Evolutionary conservation across 306 rosid species (phyloP), one percentile per base, ranked within the genome.

Genomic region (Inga oerstediana): DNA sequence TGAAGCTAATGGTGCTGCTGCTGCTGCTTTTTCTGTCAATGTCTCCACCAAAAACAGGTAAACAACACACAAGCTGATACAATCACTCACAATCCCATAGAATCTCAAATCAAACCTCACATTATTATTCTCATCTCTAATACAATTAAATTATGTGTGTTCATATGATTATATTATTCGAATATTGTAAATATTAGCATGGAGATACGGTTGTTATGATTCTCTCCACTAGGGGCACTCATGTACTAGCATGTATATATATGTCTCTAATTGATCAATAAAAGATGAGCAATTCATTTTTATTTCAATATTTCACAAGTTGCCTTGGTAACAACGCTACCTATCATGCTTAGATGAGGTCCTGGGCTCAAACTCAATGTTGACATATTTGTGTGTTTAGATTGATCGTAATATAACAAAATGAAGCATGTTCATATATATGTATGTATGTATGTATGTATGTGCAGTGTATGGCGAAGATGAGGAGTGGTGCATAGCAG

Each of bases 401-500:
- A 52, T 52, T 17, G 0, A 52, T 17, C 1, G 8, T 52, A 17
- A 52, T 52, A 52, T 15, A 45, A 45, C 43, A 52, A 52, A 52
- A 52, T 52, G 59, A 52, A 16, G n/a, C 16, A 6, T 17, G 59
- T 52, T 52, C 16, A 16, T 37, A 69, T 10, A 37, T 69, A 20
- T 68, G 1, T 19, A 11, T n/a, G 2, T 76, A 27, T 27, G 1
- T 27, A 27, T 27, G 30, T 27, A 27, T 68, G 8, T 19, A 11
- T n/a, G 2, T 76, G 77, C 85, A 65, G 80, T 67, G 32, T 84
- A 84, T 67, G 93, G 88, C 4, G 92, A 93, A 66, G 81, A 52
- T 22, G 89, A 93, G 87, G 90, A 90, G 79, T 95, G 99, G 97
- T 95, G 98, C 79, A 75, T 90, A 73, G 93, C 98, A 6, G 97